Base-by-base conservation (phyloP, 2,329 filamentous ascomycete species). In the Trichoderma citrinoviride region DNA sequence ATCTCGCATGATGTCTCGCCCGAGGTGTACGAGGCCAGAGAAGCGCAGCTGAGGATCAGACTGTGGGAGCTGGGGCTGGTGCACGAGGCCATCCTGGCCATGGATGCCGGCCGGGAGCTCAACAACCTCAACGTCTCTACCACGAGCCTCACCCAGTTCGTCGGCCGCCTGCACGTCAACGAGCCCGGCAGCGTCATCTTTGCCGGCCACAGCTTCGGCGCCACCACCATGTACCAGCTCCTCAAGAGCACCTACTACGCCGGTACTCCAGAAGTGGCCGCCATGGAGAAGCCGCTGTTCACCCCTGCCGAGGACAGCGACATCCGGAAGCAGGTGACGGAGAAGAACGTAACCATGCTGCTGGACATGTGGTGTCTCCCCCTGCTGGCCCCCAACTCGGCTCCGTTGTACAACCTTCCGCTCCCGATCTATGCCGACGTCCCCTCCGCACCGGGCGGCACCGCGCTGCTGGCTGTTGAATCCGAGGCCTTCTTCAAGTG, bases 321-420 rank as follows among this genome's bases (percentile, higher is more conserved):
- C 0, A 80, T 95, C 25, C 77, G 82, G 46, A 74, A 75, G 2
- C 91, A 94, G 73, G 84, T 96, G 68, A 92, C 88, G 0, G 82
- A 88, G 1, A 78, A 81, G 47, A 90, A 85, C 8, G 84, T 90
- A 0, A 79, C 87, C 1, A 82, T 92, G 65, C 80, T 96, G 1
- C 83, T 96, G 10, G 92, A 96, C 71, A 87, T 92, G 77, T 96
- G 91, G 91, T 88, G 87, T 67, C 83, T 93, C 68, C 90, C 92
- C 0, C 79, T 94, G 29, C 80, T 88, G 46, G 86, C 86, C 1
- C 83, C 85, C 5, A 78, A 82, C 44, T 89, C 88, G 2, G 77
- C 81, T 10, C 84, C 87, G 68, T 83, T 96, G 0, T 88, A 86
- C 77, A 80, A 87, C n/a, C 82, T 89, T n/a, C 90, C 91, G 0